Percentiles rank a stretch among this genome's conserved stretches.
Conservation (phyloP, 1,139 yeast genomes). For the Nakaseomyces kungkrabaensis region DNA sequence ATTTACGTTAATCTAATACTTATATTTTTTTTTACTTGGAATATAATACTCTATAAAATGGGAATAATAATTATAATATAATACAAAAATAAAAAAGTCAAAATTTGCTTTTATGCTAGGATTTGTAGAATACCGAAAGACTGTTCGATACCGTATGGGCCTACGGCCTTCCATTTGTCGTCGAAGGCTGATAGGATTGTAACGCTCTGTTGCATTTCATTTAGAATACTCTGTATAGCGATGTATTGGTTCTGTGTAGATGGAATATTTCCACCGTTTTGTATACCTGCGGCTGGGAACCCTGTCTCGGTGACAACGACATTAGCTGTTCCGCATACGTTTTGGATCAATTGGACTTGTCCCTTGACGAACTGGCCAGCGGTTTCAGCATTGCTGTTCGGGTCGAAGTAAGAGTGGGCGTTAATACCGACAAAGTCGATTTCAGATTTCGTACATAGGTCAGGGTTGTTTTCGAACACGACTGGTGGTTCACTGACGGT, state of each 20-base stretch:
- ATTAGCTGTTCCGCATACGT: slow-evolving; percentile 41
- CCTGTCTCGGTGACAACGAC: slow-evolving; percentile 76
- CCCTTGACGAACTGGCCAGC: slow-evolving; percentile 66
- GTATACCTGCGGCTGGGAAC: slow-evolving; percentile 66
- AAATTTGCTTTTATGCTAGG: slow-evolving; percentile 21
- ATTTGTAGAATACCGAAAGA: slow-evolving; percentile 61
- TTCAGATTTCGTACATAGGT: slow-evolving; percentile 54
- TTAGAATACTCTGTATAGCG: slow-evolving; percentile 55
- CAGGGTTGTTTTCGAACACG: slow-evolving; percentile 52
- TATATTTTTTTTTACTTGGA: no score
- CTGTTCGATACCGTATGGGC: slow-evolving; percentile 76
- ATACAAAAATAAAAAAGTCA: neutral
- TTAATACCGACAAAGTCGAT: slow-evolving; percentile 78
- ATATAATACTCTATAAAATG: neutral
- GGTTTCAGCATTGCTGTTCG: slow-evolving; percentile 45
- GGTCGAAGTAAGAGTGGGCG: slow-evolving; percentile 78
- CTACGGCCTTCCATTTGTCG: slow-evolving; percentile 85
- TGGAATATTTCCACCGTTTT: slow-evolving; percentile 69
- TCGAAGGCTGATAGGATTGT: slow-evolving; percentile 68
- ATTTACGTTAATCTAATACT: no score
- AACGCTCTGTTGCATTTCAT: slow-evolving; percentile 44
- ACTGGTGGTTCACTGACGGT: slow-evolving; percentile 87
- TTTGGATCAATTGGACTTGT: slow-evolving; percentile 46
- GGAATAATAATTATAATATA: slow-evolving; percentile 3
- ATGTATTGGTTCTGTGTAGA: slow-evolving; percentile 53